phyloP scores from a whole-genome alignment of 2,329 filamentous ascomycete species.

The Fusarium annulatum region DNA sequence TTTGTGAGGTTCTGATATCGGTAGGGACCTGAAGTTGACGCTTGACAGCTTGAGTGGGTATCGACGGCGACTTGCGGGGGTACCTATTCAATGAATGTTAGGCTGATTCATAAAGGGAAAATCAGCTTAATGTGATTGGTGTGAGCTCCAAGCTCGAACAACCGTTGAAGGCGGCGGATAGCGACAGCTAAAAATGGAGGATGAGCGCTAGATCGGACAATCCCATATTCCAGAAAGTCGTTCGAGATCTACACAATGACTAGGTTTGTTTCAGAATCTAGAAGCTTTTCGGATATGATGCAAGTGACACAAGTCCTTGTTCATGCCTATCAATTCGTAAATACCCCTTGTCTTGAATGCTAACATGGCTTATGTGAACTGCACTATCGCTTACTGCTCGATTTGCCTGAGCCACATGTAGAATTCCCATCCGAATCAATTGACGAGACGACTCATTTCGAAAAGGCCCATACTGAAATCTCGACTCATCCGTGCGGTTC shows the following conservation, averaged over 20 bases:
- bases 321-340: too few species aligned
- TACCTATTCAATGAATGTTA: slow-evolving; percentile 2
- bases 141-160: background rate
- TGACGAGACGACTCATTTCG: background rate
- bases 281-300: background rate
- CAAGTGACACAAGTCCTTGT: background rate
- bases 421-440: background rate
- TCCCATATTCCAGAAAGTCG: slow-evolving; percentile 18
- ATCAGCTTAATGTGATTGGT: slow-evolving; percentile 26
- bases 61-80: slow-evolving; percentile 19
- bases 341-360: background rate
- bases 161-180: slow-evolving; percentile 11
- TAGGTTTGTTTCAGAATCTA: background rate
- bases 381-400: background rate
- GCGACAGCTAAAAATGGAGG: slow-evolving; percentile 2
- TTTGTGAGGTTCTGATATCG: background rate
- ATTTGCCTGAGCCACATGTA: too few species aligned
- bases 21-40: background rate
- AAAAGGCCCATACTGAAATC: slow-evolving; percentile 1
- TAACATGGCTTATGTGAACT: background rate
- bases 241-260: slow-evolving; percentile 24
- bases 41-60: slow-evolving; percentile 22
- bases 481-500: slow-evolving; percentile 15
- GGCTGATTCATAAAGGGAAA: slow-evolving; percentile 7
- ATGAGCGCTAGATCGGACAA: slow-evolving; percentile 1